phyloP scores from a whole-genome alignment of 768 basidiomycete genomes.

The Peribolospora kevripleyi region DNA sequence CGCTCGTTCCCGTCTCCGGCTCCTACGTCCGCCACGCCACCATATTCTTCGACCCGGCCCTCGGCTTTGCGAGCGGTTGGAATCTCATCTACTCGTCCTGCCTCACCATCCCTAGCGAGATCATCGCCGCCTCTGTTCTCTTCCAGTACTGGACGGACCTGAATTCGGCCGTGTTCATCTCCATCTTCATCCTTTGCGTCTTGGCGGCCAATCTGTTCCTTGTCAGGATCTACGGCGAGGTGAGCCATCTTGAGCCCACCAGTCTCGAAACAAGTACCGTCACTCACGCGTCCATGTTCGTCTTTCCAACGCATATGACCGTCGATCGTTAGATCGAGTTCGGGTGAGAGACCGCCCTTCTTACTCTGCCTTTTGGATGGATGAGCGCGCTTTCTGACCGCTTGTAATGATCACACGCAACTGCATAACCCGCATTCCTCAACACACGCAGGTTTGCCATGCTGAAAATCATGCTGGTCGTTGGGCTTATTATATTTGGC shows the following conservation, averaged over 20 bases:
- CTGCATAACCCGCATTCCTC: slow-evolving; percentile 2
- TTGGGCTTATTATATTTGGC: slow-evolving; percentile 25
- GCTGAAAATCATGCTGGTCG: slow-evolving; percentile 17
- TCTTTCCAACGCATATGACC: too few relatives aligned
- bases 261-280: too few relatives aligned
- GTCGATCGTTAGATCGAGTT: too few relatives aligned
- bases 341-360: too few relatives aligned
- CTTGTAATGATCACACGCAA: too few relatives aligned
- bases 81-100: neutral
- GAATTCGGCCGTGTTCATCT: slow-evolving; percentile 26
- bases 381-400: too few relatives aligned
- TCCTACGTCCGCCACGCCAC: slow-evolving; percentile 8
- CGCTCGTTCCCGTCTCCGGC: slow-evolving; percentile 10
- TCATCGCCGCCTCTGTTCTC: slow-evolving; percentile 17
- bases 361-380: too few relatives aligned
- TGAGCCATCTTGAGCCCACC: too few relatives aligned
- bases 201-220: too few relatives aligned
- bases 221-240: too few relatives aligned
- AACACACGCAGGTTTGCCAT: slow-evolving; percentile 16
- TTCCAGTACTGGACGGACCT: slow-evolving; percentile 10
- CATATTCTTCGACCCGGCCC: slow-evolving; percentile 10
- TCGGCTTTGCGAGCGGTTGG: slow-evolving; percentile 12
- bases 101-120: slow-evolving; percentile 13
- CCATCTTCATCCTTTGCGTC: slow-evolving; percentile 31
- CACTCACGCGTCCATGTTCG: too few relatives aligned